Percentiles rank a stretch among this genome's conserved stretches.
Conservation (phyloP, 805 yeast genomes). For the Cyberlindnera americana region DNA sequence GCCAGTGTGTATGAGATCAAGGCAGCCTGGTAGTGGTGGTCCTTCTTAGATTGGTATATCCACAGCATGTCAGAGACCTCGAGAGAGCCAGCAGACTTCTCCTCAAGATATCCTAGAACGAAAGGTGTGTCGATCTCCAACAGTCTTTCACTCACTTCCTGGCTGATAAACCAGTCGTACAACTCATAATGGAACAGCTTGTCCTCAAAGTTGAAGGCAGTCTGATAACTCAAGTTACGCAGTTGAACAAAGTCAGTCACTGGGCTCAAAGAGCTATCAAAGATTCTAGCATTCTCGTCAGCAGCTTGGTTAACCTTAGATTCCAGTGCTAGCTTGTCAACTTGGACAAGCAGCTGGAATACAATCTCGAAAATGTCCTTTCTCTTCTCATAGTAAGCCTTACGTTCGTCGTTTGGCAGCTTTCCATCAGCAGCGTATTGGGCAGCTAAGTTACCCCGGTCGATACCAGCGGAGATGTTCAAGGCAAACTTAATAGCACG, state of each 20-base stretch:
- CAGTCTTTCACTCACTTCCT: conserved; percentile 72
- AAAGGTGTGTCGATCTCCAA: conserved; percentile 79
- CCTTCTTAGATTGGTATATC: conserved; percentile 83
- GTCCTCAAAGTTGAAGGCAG: conserved; percentile 72
- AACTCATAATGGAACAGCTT: conserved; percentile 87
- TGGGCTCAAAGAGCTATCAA: conserved; percentile 13
- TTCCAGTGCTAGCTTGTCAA: conserved; percentile 61
- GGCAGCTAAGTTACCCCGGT: conserved; percentile 53
- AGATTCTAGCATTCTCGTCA: conserved; percentile 8
- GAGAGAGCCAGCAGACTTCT: conserved; percentile 57
- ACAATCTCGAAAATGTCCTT: conserved; percentile 64
- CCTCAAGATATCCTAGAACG: conserved; percentile 72
- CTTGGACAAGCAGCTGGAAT: conserved; percentile 68
- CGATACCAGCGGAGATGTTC: conserved; percentile 68
- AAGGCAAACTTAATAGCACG: conserved; percentile 84
- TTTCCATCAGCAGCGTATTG: conserved; percentile 53
- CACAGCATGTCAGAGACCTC: conserved; percentile 80
- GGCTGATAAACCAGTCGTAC: conserved; percentile 86
- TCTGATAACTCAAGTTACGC: conserved; percentile 68
- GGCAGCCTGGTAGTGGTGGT: conserved; percentile 80
- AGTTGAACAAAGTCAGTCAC: conserved; percentile 41
- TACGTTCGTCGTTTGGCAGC: conserved; percentile 48
- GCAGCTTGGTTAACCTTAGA: conserved; percentile 19
- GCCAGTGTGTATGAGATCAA: conserved; percentile 71
- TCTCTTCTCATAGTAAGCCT: conserved; percentile 48